These are phyloP conservation scores for Podaxis carcinomalis DNA, from an alignment of 768 basidiomycete genomes.

Conservation along the genomic window DNA sequence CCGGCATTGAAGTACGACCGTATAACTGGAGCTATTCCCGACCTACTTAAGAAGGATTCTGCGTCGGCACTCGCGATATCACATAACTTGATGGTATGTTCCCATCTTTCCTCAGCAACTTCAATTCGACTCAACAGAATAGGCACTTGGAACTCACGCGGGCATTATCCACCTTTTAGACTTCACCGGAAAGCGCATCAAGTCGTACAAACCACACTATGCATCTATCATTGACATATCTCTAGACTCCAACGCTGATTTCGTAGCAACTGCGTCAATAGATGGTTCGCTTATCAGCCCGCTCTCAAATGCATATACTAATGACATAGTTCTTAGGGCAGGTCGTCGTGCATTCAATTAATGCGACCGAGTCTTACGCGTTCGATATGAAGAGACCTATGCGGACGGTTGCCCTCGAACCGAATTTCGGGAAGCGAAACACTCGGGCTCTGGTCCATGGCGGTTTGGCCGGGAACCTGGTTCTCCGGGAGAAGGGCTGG, in stretches of 20 bases:
- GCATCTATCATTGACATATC: conserved; percentile 85
- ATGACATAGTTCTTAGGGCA: conserved; percentile 57
- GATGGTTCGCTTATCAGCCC: conserved; percentile 62
- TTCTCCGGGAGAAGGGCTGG: conserved; percentile 96
- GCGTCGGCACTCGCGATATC: conserved; percentile 80
- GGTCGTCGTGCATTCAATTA: conserved; percentile 81
- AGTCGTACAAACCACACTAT: conserved; percentile 86
- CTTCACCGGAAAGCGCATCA: conserved; percentile 74
- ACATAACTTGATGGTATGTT: conserved; percentile 61
- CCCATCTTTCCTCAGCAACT: not conserved
- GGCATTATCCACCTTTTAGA: conserved; percentile 90
- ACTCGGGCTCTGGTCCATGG: conserved; percentile 85
- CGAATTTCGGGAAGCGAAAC: conserved; percentile 75
- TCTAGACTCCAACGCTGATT: conserved; percentile 82
- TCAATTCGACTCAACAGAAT: not conserved
- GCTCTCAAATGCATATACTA: conserved; percentile 9
- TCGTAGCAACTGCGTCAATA: conserved; percentile 87
- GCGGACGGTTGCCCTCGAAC: conserved; percentile 86
- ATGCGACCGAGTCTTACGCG: conserved; percentile 72
- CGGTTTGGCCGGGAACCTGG: conserved; percentile 82
- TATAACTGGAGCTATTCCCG: conserved; percentile 65
- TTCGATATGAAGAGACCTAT: conserved; percentile 93
- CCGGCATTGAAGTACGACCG: conserved; percentile 90
- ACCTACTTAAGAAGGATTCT: conserved; percentile 84
- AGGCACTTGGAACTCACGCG: conserved; percentile 91